phyloP scores from a whole-genome alignment of 2,329 filamentous ascomycete genomes.

The Botrytis medusae region DNA sequence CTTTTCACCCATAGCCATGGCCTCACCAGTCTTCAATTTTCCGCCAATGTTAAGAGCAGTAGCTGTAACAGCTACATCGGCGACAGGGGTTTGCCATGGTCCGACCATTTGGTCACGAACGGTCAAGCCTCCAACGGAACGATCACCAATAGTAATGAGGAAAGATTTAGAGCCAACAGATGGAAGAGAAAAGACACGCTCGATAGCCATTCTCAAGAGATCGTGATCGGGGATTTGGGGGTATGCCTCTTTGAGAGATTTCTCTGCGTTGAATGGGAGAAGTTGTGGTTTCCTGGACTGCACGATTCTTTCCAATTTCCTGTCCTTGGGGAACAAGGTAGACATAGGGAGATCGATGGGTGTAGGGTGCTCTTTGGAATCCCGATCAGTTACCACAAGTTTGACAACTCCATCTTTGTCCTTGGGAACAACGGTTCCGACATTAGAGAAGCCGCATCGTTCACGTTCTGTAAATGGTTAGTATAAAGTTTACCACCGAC shows the following conservation, averaged over 20 bases:
- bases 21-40: slow-evolving; percentile 80
- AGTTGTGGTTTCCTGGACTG: slow-evolving; percentile 67
- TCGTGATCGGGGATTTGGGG: slow-evolving; percentile 40
- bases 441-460: slow-evolving; percentile 87
- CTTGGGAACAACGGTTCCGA: slow-evolving; percentile 70
- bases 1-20: slow-evolving; percentile 97
- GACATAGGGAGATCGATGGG: slow-evolving; percentile 90
- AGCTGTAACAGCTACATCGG: slow-evolving; percentile 89
- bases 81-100: slow-evolving; percentile 91
- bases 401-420: slow-evolving; percentile 64
- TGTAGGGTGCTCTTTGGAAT: slow-evolving; percentile 69
- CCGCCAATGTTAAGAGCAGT: slow-evolving; percentile 67
- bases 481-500: not conserved
- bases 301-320: slow-evolving; percentile 76
- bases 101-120: slow-evolving; percentile 94
- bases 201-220: slow-evolving; percentile 64
- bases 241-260: slow-evolving; percentile 60
- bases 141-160: slow-evolving; percentile 93
- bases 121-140: slow-evolving; percentile 85
- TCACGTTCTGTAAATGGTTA: slow-evolving; percentile 60
- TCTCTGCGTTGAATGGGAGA: slow-evolving; percentile 67
- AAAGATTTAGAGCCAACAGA: slow-evolving; percentile 97
- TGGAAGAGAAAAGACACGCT: slow-evolving; percentile 79
- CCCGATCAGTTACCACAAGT: slow-evolving; percentile 77
- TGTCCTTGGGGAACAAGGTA: slow-evolving; percentile 82